These are phyloP conservation scores for Citrullus amarus DNA, from an alignment of 306 rosid species.

Conservation along the genomic window DNA sequence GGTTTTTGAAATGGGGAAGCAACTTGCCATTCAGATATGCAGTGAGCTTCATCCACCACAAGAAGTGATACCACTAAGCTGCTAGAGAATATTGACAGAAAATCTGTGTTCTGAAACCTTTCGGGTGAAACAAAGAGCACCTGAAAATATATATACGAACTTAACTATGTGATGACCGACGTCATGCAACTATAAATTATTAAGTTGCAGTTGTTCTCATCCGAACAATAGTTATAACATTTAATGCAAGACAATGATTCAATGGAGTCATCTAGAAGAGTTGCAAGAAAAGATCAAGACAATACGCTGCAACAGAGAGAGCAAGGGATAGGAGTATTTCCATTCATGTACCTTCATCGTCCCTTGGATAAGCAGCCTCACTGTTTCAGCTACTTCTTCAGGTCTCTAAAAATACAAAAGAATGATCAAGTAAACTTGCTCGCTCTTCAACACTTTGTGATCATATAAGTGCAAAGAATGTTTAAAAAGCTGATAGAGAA, in stretches of 20 bases:
- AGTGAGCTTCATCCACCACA: conserved; percentile 92
- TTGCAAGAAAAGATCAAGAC: neutral
- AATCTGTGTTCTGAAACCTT: conserved; percentile 73
- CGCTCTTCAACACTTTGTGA: neutral
- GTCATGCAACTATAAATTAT: neutral
- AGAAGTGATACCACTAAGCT: conserved; percentile 48
- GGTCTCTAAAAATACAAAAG: conserved; percentile 29
- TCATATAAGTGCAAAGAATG: neutral
- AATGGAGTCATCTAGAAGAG: neutral
- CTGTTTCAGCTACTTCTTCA: conserved; percentile 59
- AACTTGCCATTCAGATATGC: conserved; percentile 90
- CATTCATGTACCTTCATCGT: conserved; percentile 39
- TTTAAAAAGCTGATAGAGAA: neutral
- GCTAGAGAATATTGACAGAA: conserved; percentile 50
- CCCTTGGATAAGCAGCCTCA: conserved; percentile 58
- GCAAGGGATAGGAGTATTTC: neutral
- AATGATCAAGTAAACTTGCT: neutral
- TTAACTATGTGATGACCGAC: neutral
- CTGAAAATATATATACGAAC: conserved; percentile 25
- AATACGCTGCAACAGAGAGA: neutral
- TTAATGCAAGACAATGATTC: neutral
- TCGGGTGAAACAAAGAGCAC: conserved; percentile 93
- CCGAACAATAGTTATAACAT: neutral
- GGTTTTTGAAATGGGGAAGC: neutral
- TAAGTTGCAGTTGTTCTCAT: neutral